phyloP scores from a whole-genome alignment of 768 basidiomycete genomes.

The Sarcomyxa edulis region DNA sequence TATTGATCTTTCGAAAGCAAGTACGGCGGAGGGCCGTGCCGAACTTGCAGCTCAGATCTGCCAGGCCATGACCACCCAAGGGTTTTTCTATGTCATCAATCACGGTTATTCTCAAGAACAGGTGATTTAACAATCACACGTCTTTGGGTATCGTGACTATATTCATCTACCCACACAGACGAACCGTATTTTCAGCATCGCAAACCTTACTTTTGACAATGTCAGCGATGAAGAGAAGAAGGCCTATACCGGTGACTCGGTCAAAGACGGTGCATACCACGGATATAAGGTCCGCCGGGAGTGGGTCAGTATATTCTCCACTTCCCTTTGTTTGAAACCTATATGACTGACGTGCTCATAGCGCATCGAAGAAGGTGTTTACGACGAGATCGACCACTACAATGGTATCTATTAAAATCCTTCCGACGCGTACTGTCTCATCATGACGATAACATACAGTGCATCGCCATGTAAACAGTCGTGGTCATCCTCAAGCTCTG shows the following conservation, averaged over 20 bases:
- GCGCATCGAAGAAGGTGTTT: constrained; percentile 36
- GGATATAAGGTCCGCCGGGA: constrained; percentile 49
- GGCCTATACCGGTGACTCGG: constrained; percentile 28
- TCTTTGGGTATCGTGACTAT: neutral
- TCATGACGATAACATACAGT: too few relatives aligned
- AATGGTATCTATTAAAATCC: constrained; percentile 29
- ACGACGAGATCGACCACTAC: constrained; percentile 40
- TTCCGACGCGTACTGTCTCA: too few relatives aligned
- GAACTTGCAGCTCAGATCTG: constrained; percentile 32
- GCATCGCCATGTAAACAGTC: constrained; percentile 24
- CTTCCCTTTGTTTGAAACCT: neutral
- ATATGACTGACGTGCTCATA: constrained; percentile 9
- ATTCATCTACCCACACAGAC: constrained; percentile 19
- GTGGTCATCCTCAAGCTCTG: constrained; percentile 28
- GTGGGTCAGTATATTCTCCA: constrained; percentile 27
- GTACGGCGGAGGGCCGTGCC: constrained; percentile 29
- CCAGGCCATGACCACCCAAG: constrained; percentile 44
- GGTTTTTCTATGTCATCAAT: too few relatives aligned
- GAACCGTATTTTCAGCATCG: constrained; percentile 42
- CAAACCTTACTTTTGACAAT: constrained; percentile 35
- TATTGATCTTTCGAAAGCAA: constrained; percentile 41
- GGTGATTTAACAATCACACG: constrained; percentile 17
- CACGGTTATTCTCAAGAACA: constrained; percentile 28
- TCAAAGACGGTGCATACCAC: constrained; percentile 40
- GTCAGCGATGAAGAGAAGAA: constrained; percentile 38